Base-by-base conservation (phyloP, 257 asterid genomes). In the Solanum bukasovii region DNA sequence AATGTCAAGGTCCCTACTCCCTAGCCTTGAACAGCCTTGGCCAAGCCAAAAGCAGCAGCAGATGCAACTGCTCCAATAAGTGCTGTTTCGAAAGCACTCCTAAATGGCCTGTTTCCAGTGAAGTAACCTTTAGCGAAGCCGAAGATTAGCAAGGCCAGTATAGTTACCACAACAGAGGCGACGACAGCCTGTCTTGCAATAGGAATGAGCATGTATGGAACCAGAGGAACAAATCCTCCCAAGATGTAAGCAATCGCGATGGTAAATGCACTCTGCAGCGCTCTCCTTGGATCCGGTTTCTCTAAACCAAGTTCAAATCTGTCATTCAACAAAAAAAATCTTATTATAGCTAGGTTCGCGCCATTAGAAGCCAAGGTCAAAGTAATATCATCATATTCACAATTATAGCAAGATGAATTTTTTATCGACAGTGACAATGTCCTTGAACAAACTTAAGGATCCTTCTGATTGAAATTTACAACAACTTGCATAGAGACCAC, bases 21-120 rank as follows among this genome's bases (percentile, higher is more conserved):
- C 89, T 90, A 94, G 88, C 91, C 94, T 90, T 93, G 98, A 31
- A 97, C 94, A 25, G 79, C 92, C 90, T 96, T 97, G 87, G 99
- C 99, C 93, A 97, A 90, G 71, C 98, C 98, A 87, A 90, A 97
- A 77, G 99, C 99, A 92, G 98, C 98, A 49, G 99, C 99, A 68
- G 99, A 97, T 2, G 99, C 99, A 87, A 95, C 84, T 49, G 98
- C 99, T 72, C 99, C 99, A n/a, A 97, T 93, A 2, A 96, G 38
- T 56, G 99, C 94, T 4, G 99, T 97, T 79, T 97, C 94, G 0
- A 97, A 29, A 38, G 96, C 99, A 29, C 98, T 97, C 81, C 82
- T 67, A 25, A 97, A 31, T 8, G 99, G 98, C 68, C 73, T 93
- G 89, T 87, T 91, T 14, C 98, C 98, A 6, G 99, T 97, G 83